Conservation (phyloP, 805 yeast genomes). For the Suhomyces kilbournensis region DNA sequence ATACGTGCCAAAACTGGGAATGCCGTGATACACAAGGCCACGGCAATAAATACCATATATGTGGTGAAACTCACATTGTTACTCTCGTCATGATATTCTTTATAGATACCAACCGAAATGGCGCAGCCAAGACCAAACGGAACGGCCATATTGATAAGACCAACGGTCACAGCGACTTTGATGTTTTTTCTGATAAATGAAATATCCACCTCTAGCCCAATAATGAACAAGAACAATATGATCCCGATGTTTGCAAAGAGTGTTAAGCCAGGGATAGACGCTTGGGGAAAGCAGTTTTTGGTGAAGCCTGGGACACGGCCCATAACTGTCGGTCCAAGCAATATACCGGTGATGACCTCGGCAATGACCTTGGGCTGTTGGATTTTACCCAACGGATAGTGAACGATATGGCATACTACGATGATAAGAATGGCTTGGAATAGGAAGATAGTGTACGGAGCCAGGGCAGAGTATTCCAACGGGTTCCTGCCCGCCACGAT, state of each 20-base stretch:
- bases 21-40: constrained; percentile 82
- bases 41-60: constrained; percentile 76
- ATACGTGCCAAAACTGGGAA: constrained; percentile 82
- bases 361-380: constrained; percentile 81
- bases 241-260: constrained; percentile 73
- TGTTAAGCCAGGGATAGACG: constrained; percentile 60
- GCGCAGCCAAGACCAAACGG: constrained; percentile 82
- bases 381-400: constrained; percentile 56
- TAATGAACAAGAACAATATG: constrained; percentile 68
- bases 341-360: constrained; percentile 74
- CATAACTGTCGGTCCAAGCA: constrained; percentile 72
- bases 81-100: constrained; percentile 44
- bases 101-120: constrained; percentile 64
- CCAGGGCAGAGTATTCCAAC: constrained; percentile 49
- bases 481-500: constrained; percentile 74
- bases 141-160: constrained; percentile 66
- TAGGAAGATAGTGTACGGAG: constrained; percentile 67
- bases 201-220: constrained; percentile 77
- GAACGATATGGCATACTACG: constrained; percentile 54
- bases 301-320: constrained; percentile 72
- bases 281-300: constrained; percentile 58
- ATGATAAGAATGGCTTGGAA: constrained; percentile 68
- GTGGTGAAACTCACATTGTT: constrained; percentile 53
- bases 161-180: constrained; percentile 63
- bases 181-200: constrained; percentile 59